Evolutionary conservation across 2,329 filamentous ascomycete species (phyloP), one percentile per base, ranked within the genome.

Genomic region (Talaromyces amestolkiae): DNA sequence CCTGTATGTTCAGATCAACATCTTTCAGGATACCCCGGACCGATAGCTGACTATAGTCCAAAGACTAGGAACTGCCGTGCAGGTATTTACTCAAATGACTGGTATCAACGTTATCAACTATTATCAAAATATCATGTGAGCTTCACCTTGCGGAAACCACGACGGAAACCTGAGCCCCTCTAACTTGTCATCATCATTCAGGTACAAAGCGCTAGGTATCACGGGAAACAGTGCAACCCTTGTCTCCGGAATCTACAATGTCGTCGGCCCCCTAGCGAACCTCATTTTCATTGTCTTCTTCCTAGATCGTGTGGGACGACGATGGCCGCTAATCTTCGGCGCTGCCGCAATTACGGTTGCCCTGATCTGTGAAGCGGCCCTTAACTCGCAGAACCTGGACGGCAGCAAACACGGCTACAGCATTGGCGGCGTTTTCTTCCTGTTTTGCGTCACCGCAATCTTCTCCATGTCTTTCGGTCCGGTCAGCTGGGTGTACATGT

Each of bases 11-110:
- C 41, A 43, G 17, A 43, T 43, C 41, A 43, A 7, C 10, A n/a
- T 43, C 41, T 13, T 43, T 43, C 17, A 43, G 9, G 17, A 41
- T 43, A 43, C 17, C 3, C 17, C 41, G 11, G 41, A 43, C 41
- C 41, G 41, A 43, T n/a, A 43, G 5, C 41, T 43, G 8, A 39
- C 51, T 33, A 19, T 9, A 41, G 13, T 19, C 17, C n/a, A 35
- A 35, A 72, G 73, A 3, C 85, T 89, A 67, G 88, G 85, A 24
- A 84, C 84, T 49, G 76, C 86, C 37, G 84, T 89, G 45, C 87
- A 91, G 72, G 82, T 87, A 67, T 88, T 90, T 70, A 87, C 87
- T 58, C 87, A 90, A 68, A 84, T 79, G 70, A 78, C 77, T 22
- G 78, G 76, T 15, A 76, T 78, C 66, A 78, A 80, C 68, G 77